Base-by-base conservation (phyloP, 495 filamentous ascomycete genomes). In the Hypoxylon cercidicola region DNA sequence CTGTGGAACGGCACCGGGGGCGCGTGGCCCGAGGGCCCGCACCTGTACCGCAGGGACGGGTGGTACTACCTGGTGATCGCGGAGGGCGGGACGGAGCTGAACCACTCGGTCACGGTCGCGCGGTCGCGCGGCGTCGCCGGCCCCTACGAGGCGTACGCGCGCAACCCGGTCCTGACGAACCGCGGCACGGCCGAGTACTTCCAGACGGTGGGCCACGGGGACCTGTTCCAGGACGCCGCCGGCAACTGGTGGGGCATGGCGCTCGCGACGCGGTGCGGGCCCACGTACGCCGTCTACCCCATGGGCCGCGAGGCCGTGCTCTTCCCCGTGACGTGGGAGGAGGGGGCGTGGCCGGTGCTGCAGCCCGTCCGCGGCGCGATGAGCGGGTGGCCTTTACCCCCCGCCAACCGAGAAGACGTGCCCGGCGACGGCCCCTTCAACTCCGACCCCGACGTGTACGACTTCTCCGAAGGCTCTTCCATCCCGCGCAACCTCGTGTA, bases 21-120 rank as follows among this genome's bases (percentile, higher is more conserved):
- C 0, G 73, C 79, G 0, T 80, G 79, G 18, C 82, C 86, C 2
- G 87, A 90, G 71, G 87, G 86, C 8, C 87, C 87, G 3, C 87
- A 88, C 53, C 75, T 90, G 30, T 89, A 88, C 71, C 83, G 82
- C 52, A 85, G 86, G 19, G 85, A 85, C 50, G 84, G 78, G 0
- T 89, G 83, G 71, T 90, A 88, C 68, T 91, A 90, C 62, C 79
- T 91, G 30, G 79, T 91, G 54, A 86, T 85, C 6, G 87, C 87
- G 0, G 87, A 90, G 71, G 87, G 87, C 2, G 87, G 87, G 15
- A 88, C 87, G 0, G 80, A 72, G 19, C 70, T 76, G 28, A 72
- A 75, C 44, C 85, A 87, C 66, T 62, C 72, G 15, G 74, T 75
- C 70, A 82, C 55, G 60, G 86, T 84, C 58, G 82, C 74, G n/a